Percentiles rank a stretch among this genome's conserved stretches.
These are phyloP conservation scores for Sporothrix dimorphospora DNA, from an alignment of 2,329 filamentous ascomycete genomes.

Conservation along the genomic window DNA sequence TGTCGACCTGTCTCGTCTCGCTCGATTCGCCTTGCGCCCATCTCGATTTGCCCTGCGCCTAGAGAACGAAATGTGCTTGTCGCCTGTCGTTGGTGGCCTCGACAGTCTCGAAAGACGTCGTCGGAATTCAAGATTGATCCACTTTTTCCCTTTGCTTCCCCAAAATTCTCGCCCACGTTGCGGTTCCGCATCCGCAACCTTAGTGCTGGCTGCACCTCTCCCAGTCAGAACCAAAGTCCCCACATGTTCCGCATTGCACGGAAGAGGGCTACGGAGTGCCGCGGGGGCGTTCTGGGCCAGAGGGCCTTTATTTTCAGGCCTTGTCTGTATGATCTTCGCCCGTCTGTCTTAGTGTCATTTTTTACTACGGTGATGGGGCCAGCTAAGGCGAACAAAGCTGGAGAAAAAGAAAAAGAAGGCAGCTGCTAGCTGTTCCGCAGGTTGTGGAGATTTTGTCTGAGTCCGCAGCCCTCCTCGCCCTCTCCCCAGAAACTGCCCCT, in stretches of 20 bases:
- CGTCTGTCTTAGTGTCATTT: slow-evolving; percentile 11
- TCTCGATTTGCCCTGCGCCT: slow-evolving; percentile 14
- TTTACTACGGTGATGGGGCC: not conserved
- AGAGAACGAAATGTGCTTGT: no score
- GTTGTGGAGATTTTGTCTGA: slow-evolving; percentile 6
- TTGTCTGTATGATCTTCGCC: slow-evolving; percentile 7
- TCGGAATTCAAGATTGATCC: not conserved
- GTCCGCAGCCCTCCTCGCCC: no score
- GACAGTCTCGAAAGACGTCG: slow-evolving; percentile 1
- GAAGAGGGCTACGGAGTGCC: not conserved
- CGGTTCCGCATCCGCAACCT: slow-evolving; percentile 25
- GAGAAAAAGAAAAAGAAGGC: not conserved
- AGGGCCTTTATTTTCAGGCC: slow-evolving; percentile 8
- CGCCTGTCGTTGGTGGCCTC: no score
- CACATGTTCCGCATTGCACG: slow-evolving; percentile 15
- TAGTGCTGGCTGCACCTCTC: not conserved
- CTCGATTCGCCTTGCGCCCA: not conserved
- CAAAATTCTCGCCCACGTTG: slow-evolving; percentile 22
- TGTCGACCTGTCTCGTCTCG: not conserved
- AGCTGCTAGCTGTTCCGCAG: slow-evolving; percentile 8
- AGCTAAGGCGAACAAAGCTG: not conserved
- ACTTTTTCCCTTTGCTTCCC: slow-evolving; percentile 9
- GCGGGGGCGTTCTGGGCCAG: not conserved
- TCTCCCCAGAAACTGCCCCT: not conserved
- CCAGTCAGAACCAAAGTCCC: not conserved